Evolutionary conservation across 371 early-diverging fungal genomes (phyloP).

Genomic region (Mortierella sp.): DNA sequence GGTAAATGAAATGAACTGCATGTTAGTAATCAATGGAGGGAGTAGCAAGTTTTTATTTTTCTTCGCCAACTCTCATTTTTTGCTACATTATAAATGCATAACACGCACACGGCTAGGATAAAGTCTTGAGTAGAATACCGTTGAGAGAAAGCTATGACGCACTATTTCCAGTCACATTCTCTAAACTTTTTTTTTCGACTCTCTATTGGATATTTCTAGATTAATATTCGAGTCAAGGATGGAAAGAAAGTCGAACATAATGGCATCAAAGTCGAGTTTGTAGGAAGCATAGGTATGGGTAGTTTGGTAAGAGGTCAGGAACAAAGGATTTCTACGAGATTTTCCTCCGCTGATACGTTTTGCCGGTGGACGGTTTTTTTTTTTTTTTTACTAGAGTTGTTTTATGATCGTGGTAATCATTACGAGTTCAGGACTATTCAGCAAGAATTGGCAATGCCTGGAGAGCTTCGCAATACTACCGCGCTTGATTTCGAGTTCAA

Average conservation of each 20-base stretch:
- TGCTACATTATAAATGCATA: too few relatives aligned
- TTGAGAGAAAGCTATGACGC: too few relatives aligned
- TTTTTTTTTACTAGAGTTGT: constrained; percentile 74
- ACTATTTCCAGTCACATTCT: too few relatives aligned
- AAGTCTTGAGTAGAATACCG: too few relatives aligned
- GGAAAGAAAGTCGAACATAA: constrained; percentile 96
- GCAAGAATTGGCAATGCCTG: constrained; percentile 89
- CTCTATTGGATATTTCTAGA: constrained; percentile 67
- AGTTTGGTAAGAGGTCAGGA: neutral
- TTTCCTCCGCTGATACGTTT: neutral
- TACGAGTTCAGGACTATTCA: constrained; percentile 91
- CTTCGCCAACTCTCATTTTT: too few relatives aligned
- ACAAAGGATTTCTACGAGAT: neutral
- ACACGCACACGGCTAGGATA: too few relatives aligned
- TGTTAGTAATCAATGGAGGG: too few relatives aligned
- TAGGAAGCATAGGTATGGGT: constrained; percentile 91
- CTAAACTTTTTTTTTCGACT: neutral
- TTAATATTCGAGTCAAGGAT: constrained; percentile 88
- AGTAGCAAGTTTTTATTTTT: neutral
- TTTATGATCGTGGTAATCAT: constrained; percentile 94
- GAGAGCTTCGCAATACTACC: constrained; percentile 77
- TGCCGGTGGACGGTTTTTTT: neutral
- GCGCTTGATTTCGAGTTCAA: constrained; percentile 89
- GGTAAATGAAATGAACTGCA: constrained; percentile 62
- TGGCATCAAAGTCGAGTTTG: constrained; percentile 97